Percentiles rank a stretch among this genome's conserved stretches.
Conservation (phyloP, 805 yeast genomes). For the Diddensiella transvaalensis region DNA sequence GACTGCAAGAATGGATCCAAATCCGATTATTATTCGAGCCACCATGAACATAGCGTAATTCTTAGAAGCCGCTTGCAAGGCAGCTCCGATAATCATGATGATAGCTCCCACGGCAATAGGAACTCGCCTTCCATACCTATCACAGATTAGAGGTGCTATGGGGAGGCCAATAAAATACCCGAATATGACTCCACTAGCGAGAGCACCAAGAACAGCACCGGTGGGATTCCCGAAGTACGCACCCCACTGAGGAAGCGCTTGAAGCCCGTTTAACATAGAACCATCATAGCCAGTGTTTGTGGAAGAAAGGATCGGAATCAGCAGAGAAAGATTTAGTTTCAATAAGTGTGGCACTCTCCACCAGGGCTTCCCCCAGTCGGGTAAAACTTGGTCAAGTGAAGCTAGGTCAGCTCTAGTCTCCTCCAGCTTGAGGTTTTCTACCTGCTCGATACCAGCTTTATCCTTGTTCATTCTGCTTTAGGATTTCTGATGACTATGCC, state of each 20-base stretch:
- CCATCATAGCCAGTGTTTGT: slow-evolving; percentile 22
- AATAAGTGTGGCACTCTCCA: slow-evolving; percentile 11
- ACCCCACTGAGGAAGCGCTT: slow-evolving; percentile 25
- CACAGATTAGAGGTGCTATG: slow-evolving; percentile 61
- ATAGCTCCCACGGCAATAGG: slow-evolving; percentile 53
- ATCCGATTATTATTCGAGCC: slow-evolving; percentile 65
- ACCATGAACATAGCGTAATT: slow-evolving; percentile 61
- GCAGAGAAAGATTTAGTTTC: slow-evolving; percentile 13
- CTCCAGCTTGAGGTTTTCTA: too few relatives aligned
- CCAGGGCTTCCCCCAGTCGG: slow-evolving; percentile 12
- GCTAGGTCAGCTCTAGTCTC: too few relatives aligned
- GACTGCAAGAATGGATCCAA: slow-evolving; percentile 70
- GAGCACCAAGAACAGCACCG: slow-evolving; percentile 17
- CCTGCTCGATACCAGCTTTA: too few relatives aligned
- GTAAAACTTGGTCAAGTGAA: not conserved
- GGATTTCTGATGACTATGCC: too few relatives aligned
- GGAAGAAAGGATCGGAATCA: slow-evolving; percentile 1
- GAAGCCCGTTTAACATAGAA: slow-evolving; percentile 19
- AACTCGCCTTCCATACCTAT: slow-evolving; percentile 48
- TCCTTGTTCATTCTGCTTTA: too few relatives aligned
- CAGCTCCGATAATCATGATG: slow-evolving; percentile 57
- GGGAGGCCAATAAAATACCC: slow-evolving; percentile 36
- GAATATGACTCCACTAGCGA: slow-evolving; percentile 28
- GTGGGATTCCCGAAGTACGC: slow-evolving; percentile 14
- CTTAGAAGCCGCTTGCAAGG: slow-evolving; percentile 41